These are phyloP conservation scores for Nematocida sp. DNA, from an alignment of 371 early-diverging fungal species.

Conservation along the genomic window DNA sequence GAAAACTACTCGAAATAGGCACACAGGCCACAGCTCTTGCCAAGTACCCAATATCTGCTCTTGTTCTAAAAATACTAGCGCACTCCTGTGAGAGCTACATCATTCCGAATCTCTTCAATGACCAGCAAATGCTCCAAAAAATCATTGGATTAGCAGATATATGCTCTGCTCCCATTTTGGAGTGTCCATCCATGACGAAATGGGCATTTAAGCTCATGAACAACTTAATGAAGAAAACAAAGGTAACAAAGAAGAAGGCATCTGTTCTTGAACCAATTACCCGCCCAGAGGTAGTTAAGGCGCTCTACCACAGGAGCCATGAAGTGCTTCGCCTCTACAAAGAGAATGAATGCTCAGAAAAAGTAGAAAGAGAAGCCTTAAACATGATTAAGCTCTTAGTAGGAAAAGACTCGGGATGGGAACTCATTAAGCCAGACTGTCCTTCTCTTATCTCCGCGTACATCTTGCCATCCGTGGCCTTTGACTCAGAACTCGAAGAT, in stretches of 20 bases:
- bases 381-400: conserved; percentile 53
- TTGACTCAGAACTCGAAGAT: conserved; percentile 54
- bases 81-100: conserved; percentile 60
- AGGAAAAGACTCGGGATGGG: conserved; percentile 25
- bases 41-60: conserved; percentile 45
- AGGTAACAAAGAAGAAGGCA: conserved; percentile 63
- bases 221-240: conserved; percentile 59
- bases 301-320: conserved; percentile 23
- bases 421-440: conserved; percentile 43
- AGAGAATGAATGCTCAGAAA: conserved; percentile 12
- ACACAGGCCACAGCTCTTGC: conserved; percentile 5
- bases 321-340: background rate
- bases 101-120: conserved; percentile 56
- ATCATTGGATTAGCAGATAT: conserved; percentile 44
- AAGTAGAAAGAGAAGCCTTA: conserved; percentile 35
- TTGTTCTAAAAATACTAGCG: conserved; percentile 57
- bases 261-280: conserved; percentile 23
- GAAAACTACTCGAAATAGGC: conserved; percentile 35
- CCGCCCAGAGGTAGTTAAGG: conserved; percentile 20
- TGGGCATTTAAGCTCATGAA: conserved; percentile 61
- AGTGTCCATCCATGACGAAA: conserved; percentile 49
- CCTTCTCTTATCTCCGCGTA: conserved; percentile 50
- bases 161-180: conserved; percentile 18
- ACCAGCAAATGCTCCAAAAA: conserved; percentile 44
- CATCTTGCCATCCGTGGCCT: conserved; percentile 57